phyloP scores from a whole-genome alignment of 768 basidiomycete species.

The Kwoniella shandongensis region DNA sequence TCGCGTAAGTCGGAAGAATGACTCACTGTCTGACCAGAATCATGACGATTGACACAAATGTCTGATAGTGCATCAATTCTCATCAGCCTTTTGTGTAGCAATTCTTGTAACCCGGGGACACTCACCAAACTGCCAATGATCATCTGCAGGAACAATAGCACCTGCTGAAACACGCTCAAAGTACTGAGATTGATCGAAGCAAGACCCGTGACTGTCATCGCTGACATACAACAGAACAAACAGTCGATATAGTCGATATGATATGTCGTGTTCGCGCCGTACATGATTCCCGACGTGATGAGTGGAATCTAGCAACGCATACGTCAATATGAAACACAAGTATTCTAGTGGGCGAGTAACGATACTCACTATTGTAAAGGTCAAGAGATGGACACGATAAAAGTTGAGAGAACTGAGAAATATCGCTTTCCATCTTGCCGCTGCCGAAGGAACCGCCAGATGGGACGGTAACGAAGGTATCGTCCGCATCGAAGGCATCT shows the following conservation, averaged over 20 bases:
- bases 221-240: conserved; percentile 51
- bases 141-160: conserved; percentile 62
- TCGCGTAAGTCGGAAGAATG: background rate
- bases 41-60: conserved; percentile 51
- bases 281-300: conserved; percentile 75
- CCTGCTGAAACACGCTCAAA: conserved; percentile 51
- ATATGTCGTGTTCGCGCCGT: conserved; percentile 68
- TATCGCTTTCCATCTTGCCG: conserved; percentile 16
- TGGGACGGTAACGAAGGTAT: conserved; percentile 24
- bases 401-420: conserved; percentile 55
- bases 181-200: conserved; percentile 53
- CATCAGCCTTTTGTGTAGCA: background rate
- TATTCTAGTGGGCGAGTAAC: background rate
- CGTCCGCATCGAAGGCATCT: conserved; percentile 14
- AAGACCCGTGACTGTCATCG: conserved; percentile 54
- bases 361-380: conserved; percentile 54
- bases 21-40: conserved; percentile 47
- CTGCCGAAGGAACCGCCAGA: conserved; percentile 20
- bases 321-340: too few relatives aligned
- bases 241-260: conserved; percentile 54
- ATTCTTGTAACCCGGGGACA: background rate
- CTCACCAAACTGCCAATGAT: conserved; percentile 49
- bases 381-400: conserved; percentile 58
- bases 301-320: conserved; percentile 61
- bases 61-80: conserved; percentile 13